Conservation (phyloP, 2,329 filamentous ascomycete species). For the Colletotrichum orchidophilum region DNA sequence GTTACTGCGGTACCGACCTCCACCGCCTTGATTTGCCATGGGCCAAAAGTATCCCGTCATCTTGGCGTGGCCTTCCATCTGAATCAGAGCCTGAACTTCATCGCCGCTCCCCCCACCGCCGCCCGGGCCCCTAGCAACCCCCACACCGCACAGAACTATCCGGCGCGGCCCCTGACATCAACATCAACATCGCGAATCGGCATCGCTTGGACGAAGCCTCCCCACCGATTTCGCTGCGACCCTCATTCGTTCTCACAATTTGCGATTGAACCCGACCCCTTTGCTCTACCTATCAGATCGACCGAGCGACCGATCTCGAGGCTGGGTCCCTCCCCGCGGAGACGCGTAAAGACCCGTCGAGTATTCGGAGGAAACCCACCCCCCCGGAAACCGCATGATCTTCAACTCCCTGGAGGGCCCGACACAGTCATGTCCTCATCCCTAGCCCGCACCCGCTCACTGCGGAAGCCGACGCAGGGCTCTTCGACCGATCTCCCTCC, state of each 20-base stretch:
- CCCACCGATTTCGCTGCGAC: not conserved
- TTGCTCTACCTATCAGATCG: no score
- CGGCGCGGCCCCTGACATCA: conserved; percentile 20
- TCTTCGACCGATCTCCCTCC: conserved; percentile 33
- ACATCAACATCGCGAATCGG: conserved; percentile 19
- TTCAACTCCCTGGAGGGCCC: not conserved
- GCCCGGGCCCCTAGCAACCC: conserved; percentile 19
- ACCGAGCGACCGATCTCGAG: not conserved
- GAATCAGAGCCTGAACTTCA: not conserved
- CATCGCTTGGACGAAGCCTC: not conserved
- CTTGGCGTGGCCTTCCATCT: not conserved
- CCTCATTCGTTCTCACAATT: not conserved
- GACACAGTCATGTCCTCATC: conserved; percentile 50
- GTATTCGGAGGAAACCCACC: not conserved
- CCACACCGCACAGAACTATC: conserved; percentile 10
- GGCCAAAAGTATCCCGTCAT: not conserved
- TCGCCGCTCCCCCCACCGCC: not conserved
- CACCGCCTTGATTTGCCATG: fast-evolving
- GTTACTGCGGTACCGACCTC: not conserved
- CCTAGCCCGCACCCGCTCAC: conserved; percentile 56
- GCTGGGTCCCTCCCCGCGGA: not conserved
- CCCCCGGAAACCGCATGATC: not conserved
- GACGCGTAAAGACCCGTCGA: not conserved
- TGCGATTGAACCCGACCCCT: no score
- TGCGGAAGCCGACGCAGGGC: conserved; percentile 53